Base-by-base conservation (phyloP, 306 rosid species). In the Carpinus viminea region DNA sequence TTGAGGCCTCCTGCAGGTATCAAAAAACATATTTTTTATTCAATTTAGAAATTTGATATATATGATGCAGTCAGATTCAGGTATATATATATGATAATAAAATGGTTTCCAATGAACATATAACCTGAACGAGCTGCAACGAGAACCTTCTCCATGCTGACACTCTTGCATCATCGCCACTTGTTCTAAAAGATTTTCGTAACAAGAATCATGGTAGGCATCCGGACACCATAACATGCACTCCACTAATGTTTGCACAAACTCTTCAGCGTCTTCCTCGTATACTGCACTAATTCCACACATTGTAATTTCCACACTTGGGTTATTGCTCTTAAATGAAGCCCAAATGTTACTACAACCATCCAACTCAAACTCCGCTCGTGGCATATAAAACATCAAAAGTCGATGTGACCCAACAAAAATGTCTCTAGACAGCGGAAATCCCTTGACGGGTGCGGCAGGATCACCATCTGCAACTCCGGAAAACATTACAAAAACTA, bases 401-500 rank as follows among this genome's bases (percentile, higher is more conserved):
- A 59, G 38, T 24, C 34, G 4, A 10, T 51, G 15, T 9, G 31
- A 20, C 15, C 12, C 17, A 2, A 0, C 16, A 20, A 59, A 21
- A 59, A 3, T 0, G 7, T 53, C 59, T 53, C 59, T 53, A 17
- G 59, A 53, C 7, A 53, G 21, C 3, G 59, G 38, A 59, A 24
- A 4, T 38, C 4, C 16, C 1, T 0, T 31, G 34, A 2, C 34
- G 8, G 0, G 0, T 5, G 1, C 48, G 11, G 6, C 48, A 6
- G 0, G 48, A 45, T 45, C 48, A 45, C 38, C 2, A 59, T 0
- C 1, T 10, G 17, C 1, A 10, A 51, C 13, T 24, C 0, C 0
- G 24, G 10, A 21, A 0, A 59, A 59, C 15, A 1, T 3, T 12
- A 26, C 12, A 26, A 24, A 26, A 60, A 28, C 0, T 0, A 13